Percentiles rank a stretch among this genome's conserved stretches.
These are phyloP conservation scores for Agaricus blazei DNA, from an alignment of 768 basidiomycete genomes.

Conservation along the genomic window DNA sequence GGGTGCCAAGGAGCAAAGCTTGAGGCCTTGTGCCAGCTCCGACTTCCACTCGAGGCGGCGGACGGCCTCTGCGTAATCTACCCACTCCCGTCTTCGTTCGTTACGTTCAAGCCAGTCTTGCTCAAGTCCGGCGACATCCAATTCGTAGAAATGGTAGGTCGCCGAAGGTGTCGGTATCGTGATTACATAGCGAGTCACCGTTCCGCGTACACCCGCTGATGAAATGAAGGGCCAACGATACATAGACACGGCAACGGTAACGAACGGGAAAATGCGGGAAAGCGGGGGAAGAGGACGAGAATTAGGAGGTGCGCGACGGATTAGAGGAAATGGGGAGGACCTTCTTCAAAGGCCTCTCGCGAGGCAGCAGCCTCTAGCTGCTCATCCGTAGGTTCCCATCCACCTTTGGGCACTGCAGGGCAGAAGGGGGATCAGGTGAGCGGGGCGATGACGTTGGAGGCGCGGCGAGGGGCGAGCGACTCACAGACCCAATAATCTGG, in stretches of 20 bases:
- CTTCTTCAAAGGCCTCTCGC: constrained; percentile 94
- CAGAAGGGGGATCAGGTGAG: not conserved
- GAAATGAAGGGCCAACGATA: constrained; percentile 12
- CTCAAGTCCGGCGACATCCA: constrained; percentile 75
- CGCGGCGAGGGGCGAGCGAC: constrained; percentile 28
- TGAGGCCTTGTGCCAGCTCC: constrained; percentile 76
- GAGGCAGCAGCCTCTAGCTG: constrained; percentile 83
- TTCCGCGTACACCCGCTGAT: constrained; percentile 85
- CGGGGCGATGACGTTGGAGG: constrained; percentile 4
- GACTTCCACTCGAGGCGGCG: constrained; percentile 75
- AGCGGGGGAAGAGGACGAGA: constrained; percentile 33
- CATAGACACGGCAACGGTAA: constrained; percentile 21
- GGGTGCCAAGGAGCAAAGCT: constrained; percentile 60
- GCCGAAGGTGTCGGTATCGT: constrained; percentile 76
- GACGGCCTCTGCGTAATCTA: constrained; percentile 79
- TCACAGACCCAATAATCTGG: constrained; percentile 84
- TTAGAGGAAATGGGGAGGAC: constrained; percentile 82
- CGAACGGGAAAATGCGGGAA: constrained; percentile 18
- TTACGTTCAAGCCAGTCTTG: constrained; percentile 76
- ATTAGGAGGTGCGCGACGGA: constrained; percentile 70
- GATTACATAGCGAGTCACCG: constrained; percentile 78
- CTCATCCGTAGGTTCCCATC: constrained; percentile 81
- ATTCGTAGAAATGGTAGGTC: constrained; percentile 88
- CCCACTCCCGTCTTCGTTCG: constrained; percentile 83
- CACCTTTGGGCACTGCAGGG: constrained; percentile 81